Evolutionary conservation across 2,329 filamentous ascomycete genomes (phyloP), one percentile per base, ranked within the genome.

Genomic region (Sporothrix dimorphospora): DNA sequence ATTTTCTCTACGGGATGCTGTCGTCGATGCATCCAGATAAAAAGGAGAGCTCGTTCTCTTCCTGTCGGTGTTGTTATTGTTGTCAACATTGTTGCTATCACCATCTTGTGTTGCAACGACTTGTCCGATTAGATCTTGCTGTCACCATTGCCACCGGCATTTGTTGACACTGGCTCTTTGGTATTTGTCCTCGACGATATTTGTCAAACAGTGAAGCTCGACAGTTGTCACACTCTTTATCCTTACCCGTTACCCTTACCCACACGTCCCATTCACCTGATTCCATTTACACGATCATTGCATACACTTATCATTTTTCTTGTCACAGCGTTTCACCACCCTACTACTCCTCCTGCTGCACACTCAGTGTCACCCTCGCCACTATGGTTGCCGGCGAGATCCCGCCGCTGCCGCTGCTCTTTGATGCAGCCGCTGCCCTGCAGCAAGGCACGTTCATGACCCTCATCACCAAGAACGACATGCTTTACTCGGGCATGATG

Each of bases 401-500:
- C 7, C 45, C 16, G 45, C 27, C 65, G 4, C 8, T 21, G 21
- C 4, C 11, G 2, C 38, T 42, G n/a, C n/a, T 67, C 7, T 21
- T 67, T 12, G 65, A 67, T 38, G 42, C 27, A 7, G 45, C 27
- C 9, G 65, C 45, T 2, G 45, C 45, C 27, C 19, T 67, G 5
- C 65, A 67, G 9, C 45, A 67, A 2, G 65, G 45, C 65, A 51
- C 65, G 3, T 51, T 67, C 19, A 67, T 67, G 65, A 67, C 24
- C 8, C 45, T 67, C 16, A 67, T 67, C 9, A 67, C 65, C 45
- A 67, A 67, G 38, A 67, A 67, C 45, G 65, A 67, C 30, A 51
- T 67, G 65, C 45, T 67, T 16, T 67, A 51, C 45, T 53, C 65
- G 65, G 65, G 65, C 65, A 51, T 67, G 65, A 38, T 38, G 27